These are phyloP conservation scores for Penicillium macrosclerotiorum DNA, from an alignment of 495 filamentous ascomycete genomes.

Conservation along the genomic window DNA sequence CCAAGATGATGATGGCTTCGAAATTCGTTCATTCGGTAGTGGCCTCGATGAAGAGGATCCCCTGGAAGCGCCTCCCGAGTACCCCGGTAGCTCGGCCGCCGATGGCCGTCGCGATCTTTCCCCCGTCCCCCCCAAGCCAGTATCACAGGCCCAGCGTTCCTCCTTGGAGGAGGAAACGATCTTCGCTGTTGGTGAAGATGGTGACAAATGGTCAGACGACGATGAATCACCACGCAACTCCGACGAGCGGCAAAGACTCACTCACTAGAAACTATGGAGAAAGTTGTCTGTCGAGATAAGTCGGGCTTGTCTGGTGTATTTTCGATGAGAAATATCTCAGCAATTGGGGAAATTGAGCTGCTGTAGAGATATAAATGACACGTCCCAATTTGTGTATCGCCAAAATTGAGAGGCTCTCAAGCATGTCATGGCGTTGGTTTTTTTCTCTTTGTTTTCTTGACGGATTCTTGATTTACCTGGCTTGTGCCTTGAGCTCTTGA, in stretches of 20 bases:
- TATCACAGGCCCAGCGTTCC: constrained; percentile 53
- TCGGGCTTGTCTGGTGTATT: neutral
- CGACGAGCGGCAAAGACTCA: constrained; percentile 62
- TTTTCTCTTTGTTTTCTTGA: constrained; percentile 9
- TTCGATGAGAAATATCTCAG: neutral
- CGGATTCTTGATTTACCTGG: constrained; percentile 9
- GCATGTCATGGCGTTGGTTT: constrained; percentile 32
- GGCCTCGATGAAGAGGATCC: constrained; percentile 68
- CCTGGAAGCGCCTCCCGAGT: constrained; percentile 41
- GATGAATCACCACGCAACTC: constrained; percentile 57
- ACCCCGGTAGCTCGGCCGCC: constrained; percentile 24
- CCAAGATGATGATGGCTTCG: constrained; percentile 97
- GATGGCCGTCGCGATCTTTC: constrained; percentile 42
- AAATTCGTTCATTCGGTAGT: constrained; percentile 89
- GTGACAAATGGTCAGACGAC: constrained; percentile 69
- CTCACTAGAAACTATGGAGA: constrained; percentile 23
- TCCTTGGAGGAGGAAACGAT: constrained; percentile 91
- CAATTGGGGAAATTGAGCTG: neutral
- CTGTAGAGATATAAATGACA: neutral
- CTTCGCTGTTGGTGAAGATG: constrained; percentile 82
- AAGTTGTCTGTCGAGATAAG: neutral
- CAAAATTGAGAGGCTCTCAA: constrained; percentile 12
- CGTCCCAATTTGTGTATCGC: neutral
- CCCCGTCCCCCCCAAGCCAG: constrained; percentile 52
- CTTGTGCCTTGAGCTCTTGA: constrained; percentile 10